phyloP scores from a whole-genome alignment of 2,329 filamentous ascomycete genomes.

The Nannizziopsis barbatae region DNA sequence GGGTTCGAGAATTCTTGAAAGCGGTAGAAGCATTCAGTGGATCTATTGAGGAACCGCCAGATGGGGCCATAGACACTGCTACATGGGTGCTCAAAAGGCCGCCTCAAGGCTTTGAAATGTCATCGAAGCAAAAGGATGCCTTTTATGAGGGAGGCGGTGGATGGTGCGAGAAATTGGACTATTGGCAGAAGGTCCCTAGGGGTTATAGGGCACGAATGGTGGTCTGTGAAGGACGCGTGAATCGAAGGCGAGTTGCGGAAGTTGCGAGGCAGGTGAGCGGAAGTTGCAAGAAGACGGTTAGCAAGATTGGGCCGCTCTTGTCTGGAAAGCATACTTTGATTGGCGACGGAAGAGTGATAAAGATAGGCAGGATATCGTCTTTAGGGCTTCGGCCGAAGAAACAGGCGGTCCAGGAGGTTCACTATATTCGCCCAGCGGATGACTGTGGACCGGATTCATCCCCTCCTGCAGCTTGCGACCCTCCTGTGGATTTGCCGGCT shows the following conservation, averaged over 20 bases:
- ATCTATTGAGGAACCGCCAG: conserved; percentile 30
- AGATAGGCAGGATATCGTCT: not conserved
- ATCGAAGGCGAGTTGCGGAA: conserved; percentile 26
- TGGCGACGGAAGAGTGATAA: not conserved
- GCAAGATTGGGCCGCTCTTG: conserved; percentile 1
- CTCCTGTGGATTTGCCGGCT: not conserved
- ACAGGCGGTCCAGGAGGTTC: not conserved
- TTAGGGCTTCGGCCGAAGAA: not conserved
- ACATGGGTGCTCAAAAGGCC: conserved; percentile 33
- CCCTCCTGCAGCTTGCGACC: too few species aligned
- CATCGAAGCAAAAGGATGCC: conserved; percentile 26
- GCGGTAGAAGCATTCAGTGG: conserved; percentile 25
- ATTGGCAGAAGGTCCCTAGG: conserved; percentile 30
- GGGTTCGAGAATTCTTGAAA: conserved; percentile 23
- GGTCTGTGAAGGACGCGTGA: conserved; percentile 28
- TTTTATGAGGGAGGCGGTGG: conserved; percentile 33
- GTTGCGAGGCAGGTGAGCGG: conserved; percentile 19
- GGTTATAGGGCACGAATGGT: conserved; percentile 30
- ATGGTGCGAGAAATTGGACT: conserved; percentile 31
- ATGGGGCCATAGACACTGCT: conserved; percentile 31
- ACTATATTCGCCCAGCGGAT: not conserved
- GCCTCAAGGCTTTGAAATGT: conserved; percentile 30
- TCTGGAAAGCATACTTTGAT: not conserved
- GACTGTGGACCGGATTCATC: too few species aligned
- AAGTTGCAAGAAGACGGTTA: conserved; percentile 15